Percentiles rank a stretch among this genome's conserved stretches.
These are phyloP conservation scores for Trichophyton rubrum DNA, from an alignment of 2,329 filamentous ascomycete species.

Conservation along the genomic window DNA sequence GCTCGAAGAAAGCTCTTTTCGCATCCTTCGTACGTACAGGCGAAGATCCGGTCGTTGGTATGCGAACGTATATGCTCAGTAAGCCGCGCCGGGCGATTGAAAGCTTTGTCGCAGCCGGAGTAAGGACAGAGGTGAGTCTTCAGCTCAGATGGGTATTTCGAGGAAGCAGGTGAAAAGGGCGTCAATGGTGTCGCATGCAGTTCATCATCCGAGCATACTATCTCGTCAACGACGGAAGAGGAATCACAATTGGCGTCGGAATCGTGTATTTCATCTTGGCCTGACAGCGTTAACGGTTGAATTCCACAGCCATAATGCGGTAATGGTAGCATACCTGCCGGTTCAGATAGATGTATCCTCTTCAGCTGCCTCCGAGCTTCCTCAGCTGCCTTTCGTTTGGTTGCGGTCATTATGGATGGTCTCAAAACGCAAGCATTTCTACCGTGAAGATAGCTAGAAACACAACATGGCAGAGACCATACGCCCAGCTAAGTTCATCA, in stretches of 20 bases:
- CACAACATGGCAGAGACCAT: neutral
- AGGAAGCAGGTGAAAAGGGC: slow-evolving; percentile 37
- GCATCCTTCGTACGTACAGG: slow-evolving; percentile 57
- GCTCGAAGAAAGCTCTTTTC: slow-evolving; percentile 75
- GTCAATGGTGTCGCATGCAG: slow-evolving; percentile 36
- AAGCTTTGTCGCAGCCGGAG: slow-evolving; percentile 64
- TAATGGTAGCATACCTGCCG: slow-evolving; percentile 20
- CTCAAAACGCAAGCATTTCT: neutral
- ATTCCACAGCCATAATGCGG: neutral
- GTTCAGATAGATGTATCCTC: slow-evolving; percentile 21
- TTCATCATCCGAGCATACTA: slow-evolving; percentile 7
- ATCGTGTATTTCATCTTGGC: slow-evolving; percentile 7
- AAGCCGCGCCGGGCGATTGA: slow-evolving; percentile 73
- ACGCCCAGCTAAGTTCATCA: neutral
- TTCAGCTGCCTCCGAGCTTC: slow-evolving; percentile 20
- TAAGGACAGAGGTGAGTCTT: slow-evolving; percentile 69
- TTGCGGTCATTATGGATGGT: slow-evolving; percentile 6
- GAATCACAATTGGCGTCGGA: neutral
- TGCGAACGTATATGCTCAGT: slow-evolving; percentile 73
- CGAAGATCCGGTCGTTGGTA: slow-evolving; percentile 69
- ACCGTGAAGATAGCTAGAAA: neutral
- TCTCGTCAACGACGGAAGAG: neutral
- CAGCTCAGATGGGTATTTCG: slow-evolving; percentile 49
- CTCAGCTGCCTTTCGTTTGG: slow-evolving; percentile 25
- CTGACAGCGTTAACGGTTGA: neutral